Conservation (phyloP, 2,329 filamentous ascomycete species). For the Cordyceps pruinosa region DNA sequence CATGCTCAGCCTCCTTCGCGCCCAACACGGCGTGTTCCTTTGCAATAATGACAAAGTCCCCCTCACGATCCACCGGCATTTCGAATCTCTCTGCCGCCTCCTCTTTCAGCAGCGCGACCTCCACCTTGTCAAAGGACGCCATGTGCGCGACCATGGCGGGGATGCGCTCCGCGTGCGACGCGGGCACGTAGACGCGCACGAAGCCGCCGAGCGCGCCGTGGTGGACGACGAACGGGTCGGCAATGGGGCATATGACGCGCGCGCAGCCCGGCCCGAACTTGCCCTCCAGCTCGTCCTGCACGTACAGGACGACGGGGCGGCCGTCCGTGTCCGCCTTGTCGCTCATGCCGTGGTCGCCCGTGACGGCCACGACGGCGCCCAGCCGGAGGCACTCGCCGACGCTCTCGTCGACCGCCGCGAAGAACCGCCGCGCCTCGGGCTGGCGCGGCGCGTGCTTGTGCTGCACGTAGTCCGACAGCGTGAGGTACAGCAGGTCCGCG, state of each 20-base stretch:
- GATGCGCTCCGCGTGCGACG: conserved; percentile 13
- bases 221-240: conserved; percentile 36
- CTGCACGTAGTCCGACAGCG: conserved; percentile 38
- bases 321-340: conserved; percentile 29
- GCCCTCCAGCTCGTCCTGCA: conserved; percentile 29
- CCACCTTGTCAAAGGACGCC: conserved; percentile 25
- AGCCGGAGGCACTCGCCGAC: conserved; percentile 26
- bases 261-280: conserved; percentile 25
- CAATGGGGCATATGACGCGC: conserved; percentile 37
- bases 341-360: conserved; percentile 38
- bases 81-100: conserved; percentile 29
- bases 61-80: conserved; percentile 34
- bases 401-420: conserved; percentile 27
- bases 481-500: conserved; percentile 36
- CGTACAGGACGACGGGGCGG: conserved; percentile 31
- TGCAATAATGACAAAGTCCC: conserved; percentile 33
- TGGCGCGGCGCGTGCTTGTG: conserved; percentile 34
- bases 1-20: conserved; percentile 27
- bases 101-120: conserved; percentile 23
- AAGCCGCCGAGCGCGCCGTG: conserved; percentile 36
- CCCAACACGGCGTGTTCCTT: conserved; percentile 31
- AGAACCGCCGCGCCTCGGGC: conserved; percentile 30
- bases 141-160: conserved; percentile 23
- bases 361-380: conserved; percentile 31
- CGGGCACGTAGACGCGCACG: conserved; percentile 32